These are phyloP conservation scores for Ogataea pini DNA, from an alignment of 805 yeast genomes.

Conservation along the genomic window DNA sequence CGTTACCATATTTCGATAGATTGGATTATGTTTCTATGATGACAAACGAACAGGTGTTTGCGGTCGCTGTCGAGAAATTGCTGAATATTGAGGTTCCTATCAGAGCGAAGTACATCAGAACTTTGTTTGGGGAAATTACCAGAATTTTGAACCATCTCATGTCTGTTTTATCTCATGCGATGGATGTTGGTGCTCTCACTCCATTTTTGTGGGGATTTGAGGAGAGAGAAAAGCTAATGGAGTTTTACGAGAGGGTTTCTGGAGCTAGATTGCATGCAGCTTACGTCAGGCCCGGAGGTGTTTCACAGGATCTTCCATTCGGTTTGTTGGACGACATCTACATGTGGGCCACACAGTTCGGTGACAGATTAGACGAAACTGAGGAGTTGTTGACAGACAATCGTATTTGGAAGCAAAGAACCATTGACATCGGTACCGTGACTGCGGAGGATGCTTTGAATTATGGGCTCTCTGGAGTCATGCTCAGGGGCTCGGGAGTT, in stretches of 20 bases:
- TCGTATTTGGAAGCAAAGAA: conserved; percentile 90
- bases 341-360: conserved; percentile 96
- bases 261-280: conserved; percentile 91
- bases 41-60: conserved; percentile 86
- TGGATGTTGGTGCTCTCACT: conserved; percentile 94
- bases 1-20: conserved; percentile 85
- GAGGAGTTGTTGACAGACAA: conserved; percentile 88
- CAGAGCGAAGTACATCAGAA: conserved; percentile 82
- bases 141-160: conserved; percentile 80
- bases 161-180: conserved; percentile 85
- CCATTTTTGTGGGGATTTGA: conserved; percentile 95
- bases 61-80: conserved; percentile 81
- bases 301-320: conserved; percentile 81
- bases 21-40: conserved; percentile 84
- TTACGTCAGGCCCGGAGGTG: conserved; percentile 91
- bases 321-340: conserved; percentile 87
- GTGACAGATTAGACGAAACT: conserved; percentile 87
- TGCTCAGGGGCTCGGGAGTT: conserved; percentile 89
- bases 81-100: conserved; percentile 82
- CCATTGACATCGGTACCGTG: conserved; percentile 75
- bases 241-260: conserved; percentile 84
- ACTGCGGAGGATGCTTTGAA: conserved; percentile 86
- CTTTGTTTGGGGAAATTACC: conserved; percentile 84
- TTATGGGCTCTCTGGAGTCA: conserved; percentile 79
- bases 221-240: conserved; percentile 92